These are phyloP conservation scores for Elaeagnus macrophylla DNA, from an alignment of 306 rosid species.

Conservation along the genomic window DNA sequence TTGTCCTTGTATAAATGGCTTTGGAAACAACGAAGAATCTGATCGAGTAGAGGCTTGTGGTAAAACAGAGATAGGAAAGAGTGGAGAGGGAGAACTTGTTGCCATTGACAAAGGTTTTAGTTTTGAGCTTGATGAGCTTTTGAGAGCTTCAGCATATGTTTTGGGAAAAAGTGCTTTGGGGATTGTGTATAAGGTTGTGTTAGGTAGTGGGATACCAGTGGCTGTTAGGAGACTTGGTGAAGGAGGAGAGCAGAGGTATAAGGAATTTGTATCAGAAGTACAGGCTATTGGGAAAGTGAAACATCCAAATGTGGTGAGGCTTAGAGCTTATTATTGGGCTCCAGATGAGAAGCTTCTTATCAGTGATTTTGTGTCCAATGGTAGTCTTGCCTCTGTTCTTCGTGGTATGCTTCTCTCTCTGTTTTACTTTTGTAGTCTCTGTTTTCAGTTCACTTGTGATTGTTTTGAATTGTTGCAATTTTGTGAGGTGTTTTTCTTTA, in stretches of 20 bases:
- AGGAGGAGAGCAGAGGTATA: constrained; percentile 91
- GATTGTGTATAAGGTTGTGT: constrained; percentile 93
- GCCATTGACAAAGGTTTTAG: constrained; percentile 81
- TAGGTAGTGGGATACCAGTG: constrained; percentile 90
- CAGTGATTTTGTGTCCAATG: constrained; percentile 85
- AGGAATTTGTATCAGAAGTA: constrained; percentile 81
- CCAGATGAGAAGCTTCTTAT: constrained; percentile 92
- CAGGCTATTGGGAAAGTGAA: constrained; percentile 86
- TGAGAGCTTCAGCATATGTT: constrained; percentile 91
- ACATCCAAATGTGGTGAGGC: constrained; percentile 73
- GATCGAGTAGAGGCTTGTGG: constrained; percentile 66
- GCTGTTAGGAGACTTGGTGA: constrained; percentile 95
- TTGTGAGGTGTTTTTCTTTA: too few species aligned
- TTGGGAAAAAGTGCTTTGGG: constrained; percentile 95
- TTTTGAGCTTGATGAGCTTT: constrained; percentile 86
- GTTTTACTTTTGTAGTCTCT: too few species aligned
- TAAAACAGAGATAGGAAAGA: constrained; percentile 23
- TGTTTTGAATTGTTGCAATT: too few species aligned
- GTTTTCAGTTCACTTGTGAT: too few species aligned
- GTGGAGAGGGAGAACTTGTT: constrained; percentile 69
- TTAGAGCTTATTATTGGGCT: constrained; percentile 96
- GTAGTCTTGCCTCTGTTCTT: constrained; percentile 69
- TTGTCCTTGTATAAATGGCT: constrained; percentile 46
- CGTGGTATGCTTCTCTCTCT: constrained; percentile 39
- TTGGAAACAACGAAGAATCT: constrained; percentile 52